phyloP scores from a whole-genome alignment of 768 basidiomycete genomes.

The Agaricus blazei region DNA sequence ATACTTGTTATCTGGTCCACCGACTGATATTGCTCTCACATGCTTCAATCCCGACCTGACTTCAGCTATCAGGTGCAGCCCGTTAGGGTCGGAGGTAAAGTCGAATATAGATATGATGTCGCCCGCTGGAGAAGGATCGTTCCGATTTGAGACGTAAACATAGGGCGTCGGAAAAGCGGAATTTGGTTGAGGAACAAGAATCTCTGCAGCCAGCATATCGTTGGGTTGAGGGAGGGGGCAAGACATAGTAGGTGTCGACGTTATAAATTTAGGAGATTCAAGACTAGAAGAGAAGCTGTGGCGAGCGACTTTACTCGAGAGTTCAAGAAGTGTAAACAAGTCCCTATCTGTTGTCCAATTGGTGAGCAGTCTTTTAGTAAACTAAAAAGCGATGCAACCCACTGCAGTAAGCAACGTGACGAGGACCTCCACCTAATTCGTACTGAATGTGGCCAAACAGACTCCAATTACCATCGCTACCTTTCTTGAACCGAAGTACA shows the following conservation, averaged over 20 bases:
- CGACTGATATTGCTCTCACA: conserved; percentile 63
- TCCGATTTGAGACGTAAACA: conserved; percentile 72
- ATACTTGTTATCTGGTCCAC: conserved; percentile 56
- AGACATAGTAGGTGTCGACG: conserved; percentile 45
- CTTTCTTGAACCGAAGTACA: conserved; percentile 51
- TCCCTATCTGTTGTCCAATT: conserved; percentile 39
- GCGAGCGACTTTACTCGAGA: conserved; percentile 51
- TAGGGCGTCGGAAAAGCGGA: conserved; percentile 47
- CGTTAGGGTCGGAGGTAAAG: conserved; percentile 34
- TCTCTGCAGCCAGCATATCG: conserved; percentile 63
- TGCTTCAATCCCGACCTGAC: conserved; percentile 68
- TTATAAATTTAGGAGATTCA: conserved; percentile 33
- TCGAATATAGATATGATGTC: conserved; percentile 72
- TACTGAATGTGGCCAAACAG: conserved; percentile 42
- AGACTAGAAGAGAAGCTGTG: conserved; percentile 47
- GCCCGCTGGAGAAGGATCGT: conserved; percentile 63
- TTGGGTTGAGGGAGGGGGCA: conserved; percentile 37
- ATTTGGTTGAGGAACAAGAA: conserved; percentile 55
- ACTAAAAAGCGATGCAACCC: conserved; percentile 14
- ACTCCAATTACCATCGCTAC: conserved; percentile 39
- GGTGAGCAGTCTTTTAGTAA: background rate
- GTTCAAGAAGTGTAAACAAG: conserved; percentile 65
- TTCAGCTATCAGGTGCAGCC: conserved; percentile 51
- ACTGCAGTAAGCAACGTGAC: conserved; percentile 67
- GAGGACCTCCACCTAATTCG: conserved; percentile 60